phyloP scores from a whole-genome alignment of 2,329 filamentous ascomycete species.

The Fusarium sp. region DNA sequence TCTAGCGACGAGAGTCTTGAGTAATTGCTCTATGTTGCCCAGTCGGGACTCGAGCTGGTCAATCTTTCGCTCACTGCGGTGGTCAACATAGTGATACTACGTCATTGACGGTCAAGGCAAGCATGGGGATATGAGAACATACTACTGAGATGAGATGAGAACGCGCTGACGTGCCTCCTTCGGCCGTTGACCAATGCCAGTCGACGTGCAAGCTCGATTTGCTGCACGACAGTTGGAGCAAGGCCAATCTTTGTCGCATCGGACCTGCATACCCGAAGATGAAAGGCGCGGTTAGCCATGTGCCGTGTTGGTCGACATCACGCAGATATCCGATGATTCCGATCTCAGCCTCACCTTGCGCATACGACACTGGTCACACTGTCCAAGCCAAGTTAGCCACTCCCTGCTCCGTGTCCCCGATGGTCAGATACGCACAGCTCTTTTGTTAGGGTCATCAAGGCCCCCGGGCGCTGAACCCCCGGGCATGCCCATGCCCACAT shows the following conservation, averaged over 20 bases:
- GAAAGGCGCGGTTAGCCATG: neutral
- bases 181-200: constrained; percentile 60
- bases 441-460: neutral
- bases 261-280: constrained; percentile 52
- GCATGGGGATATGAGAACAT: constrained; percentile 37
- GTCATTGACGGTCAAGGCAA: no score
- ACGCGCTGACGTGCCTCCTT: constrained; percentile 63
- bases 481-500: neutral
- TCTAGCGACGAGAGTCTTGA: constrained; percentile 48
- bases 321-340: neutral
- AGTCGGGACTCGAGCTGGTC: constrained; percentile 55
- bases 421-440: neutral
- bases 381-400: neutral
- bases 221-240: constrained; percentile 64
- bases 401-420: neutral
- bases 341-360: constrained; percentile 47
- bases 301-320: neutral
- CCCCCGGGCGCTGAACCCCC: neutral
- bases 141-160: constrained; percentile 67
- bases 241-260: constrained; percentile 64
- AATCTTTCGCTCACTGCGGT: constrained; percentile 58
- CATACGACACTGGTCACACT: constrained; percentile 55
- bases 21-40: constrained; percentile 53
- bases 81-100: neutral
- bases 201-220: constrained; percentile 60